Evolutionary conservation across 2,329 filamentous ascomycete species (phyloP), one percentile per base, ranked within the genome.

Genomic region (Corynespora cassiicola): DNA sequence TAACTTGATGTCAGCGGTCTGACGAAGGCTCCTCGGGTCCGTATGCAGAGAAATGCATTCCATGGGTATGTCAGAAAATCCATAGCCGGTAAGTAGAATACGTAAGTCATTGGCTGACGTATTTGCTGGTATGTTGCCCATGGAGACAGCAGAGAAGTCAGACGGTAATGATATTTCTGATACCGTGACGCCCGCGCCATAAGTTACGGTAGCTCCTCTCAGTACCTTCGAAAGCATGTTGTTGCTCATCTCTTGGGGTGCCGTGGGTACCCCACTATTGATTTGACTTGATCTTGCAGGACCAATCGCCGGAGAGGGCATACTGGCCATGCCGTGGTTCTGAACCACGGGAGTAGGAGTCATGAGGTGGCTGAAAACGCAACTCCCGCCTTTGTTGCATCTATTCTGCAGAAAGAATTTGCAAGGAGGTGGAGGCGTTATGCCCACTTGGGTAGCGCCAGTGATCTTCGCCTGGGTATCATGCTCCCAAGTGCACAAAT

Each of bases 181-280:
- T 7, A 47, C 34, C 4, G 15, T 6, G 20, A 29, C 43, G 2
- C 47, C 47, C 3, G 33, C 37, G 12, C n/a, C 34, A 28, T 47
- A 47, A 9, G 10, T 25, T 9, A 50, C 44, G 6, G 36, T 39
- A 6, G 47, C 47, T 12, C 47, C 43, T n/a, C 43, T 35, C 12
- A 50, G 39, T 15, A 3, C 35, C 18, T 36, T 42, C 22, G 45
- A 27, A 6, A 17, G 28, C 12, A 20, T 18, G 12, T 31, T 36
- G 16, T 22, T 14, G 6, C 8, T 10, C n/a, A 4, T 14, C 9
- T 27, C n/a, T 14, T 26, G 12, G n/a, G n/a, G n/a, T n/a, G n/a
- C n/a, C n/a, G n/a, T n/a, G n/a, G n/a, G n/a, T n/a, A n/a, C 22
- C 16, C 9, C 12, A 14, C 9, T 12, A 12, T 23, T 20, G 19